Conservation (phyloP, 2,329 filamentous ascomycete genomes). For the Grosmannia clavigera region DNA sequence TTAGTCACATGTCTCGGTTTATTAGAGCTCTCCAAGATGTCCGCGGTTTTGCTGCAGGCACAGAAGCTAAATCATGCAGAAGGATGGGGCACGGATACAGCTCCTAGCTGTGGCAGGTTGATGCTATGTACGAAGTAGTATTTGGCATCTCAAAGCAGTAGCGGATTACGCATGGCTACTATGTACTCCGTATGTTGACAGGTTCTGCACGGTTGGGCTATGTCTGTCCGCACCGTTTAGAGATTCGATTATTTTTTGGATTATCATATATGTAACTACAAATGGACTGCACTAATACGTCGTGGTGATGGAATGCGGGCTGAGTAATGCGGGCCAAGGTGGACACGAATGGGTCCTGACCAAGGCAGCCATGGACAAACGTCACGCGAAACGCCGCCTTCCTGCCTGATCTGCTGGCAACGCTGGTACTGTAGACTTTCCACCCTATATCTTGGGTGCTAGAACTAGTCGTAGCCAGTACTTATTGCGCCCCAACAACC, state of each 20-base stretch:
- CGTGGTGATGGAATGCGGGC: neutral
- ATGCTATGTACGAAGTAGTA: too few relatives aligned
- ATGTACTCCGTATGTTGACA: too few relatives aligned
- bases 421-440: neutral
- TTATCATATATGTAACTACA: too few relatives aligned
- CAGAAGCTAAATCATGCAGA: neutral
- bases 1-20: neutral
- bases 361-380: constrained; percentile 13
- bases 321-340: neutral
- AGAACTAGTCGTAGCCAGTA: neutral
- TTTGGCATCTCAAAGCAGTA: too few relatives aligned
- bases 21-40: neutral
- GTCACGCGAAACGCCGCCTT: constrained; percentile 8
- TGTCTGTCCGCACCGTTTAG: too few relatives aligned
- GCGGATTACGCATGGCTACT: too few relatives aligned
- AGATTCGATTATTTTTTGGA: too few relatives aligned
- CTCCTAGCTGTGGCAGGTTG: neutral
- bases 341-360: neutral
- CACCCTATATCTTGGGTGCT: neutral
- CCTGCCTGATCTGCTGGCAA: neutral
- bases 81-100: neutral
- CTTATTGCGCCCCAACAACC: neutral
- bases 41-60: neutral
- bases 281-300: neutral
- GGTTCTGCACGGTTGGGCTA: too few relatives aligned